phyloP scores from a whole-genome alignment of 768 basidiomycete species.

The Suillus luteus region DNA sequence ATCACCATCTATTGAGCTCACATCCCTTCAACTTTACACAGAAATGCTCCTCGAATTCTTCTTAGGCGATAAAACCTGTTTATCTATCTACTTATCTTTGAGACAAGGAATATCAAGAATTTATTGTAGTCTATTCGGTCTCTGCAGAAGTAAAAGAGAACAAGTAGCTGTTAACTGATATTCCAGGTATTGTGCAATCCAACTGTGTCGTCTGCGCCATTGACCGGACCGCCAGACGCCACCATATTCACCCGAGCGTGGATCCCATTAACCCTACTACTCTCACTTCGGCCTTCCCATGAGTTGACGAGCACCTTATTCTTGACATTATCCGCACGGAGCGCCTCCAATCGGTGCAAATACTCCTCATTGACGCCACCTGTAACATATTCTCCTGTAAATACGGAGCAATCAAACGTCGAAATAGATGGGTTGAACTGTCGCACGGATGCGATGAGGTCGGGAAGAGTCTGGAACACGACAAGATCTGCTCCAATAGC shows the following conservation, averaged over 20 bases:
- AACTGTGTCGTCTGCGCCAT: constrained; percentile 73
- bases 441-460: constrained; percentile 83
- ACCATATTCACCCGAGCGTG: constrained; percentile 26
- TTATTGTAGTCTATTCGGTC: background rate
- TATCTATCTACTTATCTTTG: background rate
- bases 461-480: constrained; percentile 91
- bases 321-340: constrained; percentile 83
- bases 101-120: background rate
- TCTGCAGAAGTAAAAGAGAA: too few relatives aligned
- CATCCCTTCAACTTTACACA: background rate
- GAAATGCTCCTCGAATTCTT: background rate
- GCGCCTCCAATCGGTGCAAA: constrained; percentile 66
- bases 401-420: constrained; percentile 94
- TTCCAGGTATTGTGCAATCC: constrained; percentile 79
- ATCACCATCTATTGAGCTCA: background rate
- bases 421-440: constrained; percentile 78
- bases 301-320: constrained; percentile 41
- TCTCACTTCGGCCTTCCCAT: constrained; percentile 30
- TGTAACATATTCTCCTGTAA: constrained; percentile 95
- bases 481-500: constrained; percentile 94
- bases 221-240: constrained; percentile 47
- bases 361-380: constrained; percentile 88
- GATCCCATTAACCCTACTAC: constrained; percentile 24
- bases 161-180: constrained; percentile 25
- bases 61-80: background rate